Base-by-base conservation (phyloP, 148 eudicot species). In the Vaccinium myrtillus region DNA sequence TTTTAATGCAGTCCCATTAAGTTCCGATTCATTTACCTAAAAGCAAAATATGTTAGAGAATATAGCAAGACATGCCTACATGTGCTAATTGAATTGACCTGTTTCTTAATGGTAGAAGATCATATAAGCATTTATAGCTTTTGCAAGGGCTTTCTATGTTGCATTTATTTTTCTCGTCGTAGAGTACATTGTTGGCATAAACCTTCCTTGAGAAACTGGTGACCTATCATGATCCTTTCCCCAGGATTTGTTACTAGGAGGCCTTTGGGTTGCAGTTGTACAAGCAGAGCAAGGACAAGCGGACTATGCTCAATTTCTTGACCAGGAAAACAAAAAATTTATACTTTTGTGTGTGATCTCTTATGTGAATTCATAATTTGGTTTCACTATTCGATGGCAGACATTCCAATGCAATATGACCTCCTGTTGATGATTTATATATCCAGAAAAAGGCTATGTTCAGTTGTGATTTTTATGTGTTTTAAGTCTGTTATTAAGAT, bases 171-270 rank as follows among this genome's bases (percentile, higher is more conserved):
- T 80, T 32, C 58, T 23, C 16, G 51, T 69, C 48, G 53, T 84
- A 54, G 30, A 50, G 78, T 77, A 3, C 46, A 43, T 43, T 43
- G 6, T 43, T 43, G 46, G 46, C 46, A 43, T 43, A 43, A 43
- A 5, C 5, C 46, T 43, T 43, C 5, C 46, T 43, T 4, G 46
- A 43, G 46, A 4, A 43, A 43, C 46, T 43, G 46, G 46, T 43
- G 46, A 43, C 46, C 51, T 43, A 36, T 69, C 32, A n/a, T 16
- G 53, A 61, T 78, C 79, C 56, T 75, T 19, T 59, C 49, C 63
- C 48, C 90, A 94, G 94, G 97, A 48, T 92, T 94, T 83, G 93
- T 92, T 69, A 94, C 94, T 12, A 90, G 94, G 82, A 89, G 97
- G 88, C 97, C 97, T 73, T 86, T 94, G 85, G 90, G 23, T 87